Percentiles rank a stretch among this genome's conserved stretches.
phyloP scores from a whole-genome alignment of 805 yeast species.

The Suhomyces prunicola region DNA sequence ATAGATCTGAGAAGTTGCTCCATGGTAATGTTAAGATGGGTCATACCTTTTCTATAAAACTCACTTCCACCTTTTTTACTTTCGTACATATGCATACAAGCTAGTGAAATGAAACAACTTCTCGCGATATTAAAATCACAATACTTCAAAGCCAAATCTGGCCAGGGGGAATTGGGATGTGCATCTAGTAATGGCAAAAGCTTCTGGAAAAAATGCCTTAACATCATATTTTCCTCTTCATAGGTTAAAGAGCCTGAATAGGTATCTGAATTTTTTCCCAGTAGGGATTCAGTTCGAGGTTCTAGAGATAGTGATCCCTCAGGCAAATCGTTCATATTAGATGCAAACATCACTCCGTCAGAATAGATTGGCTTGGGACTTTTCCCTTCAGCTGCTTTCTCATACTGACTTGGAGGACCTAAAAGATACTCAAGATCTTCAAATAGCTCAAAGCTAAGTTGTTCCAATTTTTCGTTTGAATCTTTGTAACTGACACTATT shows the following conservation, averaged over 20 bases:
- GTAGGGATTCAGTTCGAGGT: neutral
- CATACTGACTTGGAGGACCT: conserved; percentile 6
- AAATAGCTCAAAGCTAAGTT: conserved; percentile 22
- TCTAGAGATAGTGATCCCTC: neutral
- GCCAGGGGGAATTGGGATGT: conserved; percentile 62
- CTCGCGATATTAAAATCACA: conserved; percentile 58
- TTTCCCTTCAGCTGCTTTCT: neutral
- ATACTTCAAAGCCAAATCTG: conserved; percentile 53
- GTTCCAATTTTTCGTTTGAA: conserved; percentile 19
- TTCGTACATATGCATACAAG: conserved; percentile 58
- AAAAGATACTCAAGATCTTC: conserved; percentile 24
- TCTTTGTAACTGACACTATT: conserved; percentile 3
- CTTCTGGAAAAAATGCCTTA: conserved; percentile 54
- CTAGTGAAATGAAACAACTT: conserved; percentile 54
- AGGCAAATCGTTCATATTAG: neutral
- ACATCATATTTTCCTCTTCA: conserved; percentile 51
- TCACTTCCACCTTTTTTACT: conserved; percentile 48
- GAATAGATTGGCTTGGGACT: neutral
- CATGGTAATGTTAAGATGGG: conserved; percentile 56
- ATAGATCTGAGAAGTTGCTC: conserved; percentile 49
- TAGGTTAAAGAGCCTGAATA: conserved; percentile 23
- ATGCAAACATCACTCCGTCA: neutral
- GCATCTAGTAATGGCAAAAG: conserved; percentile 54
- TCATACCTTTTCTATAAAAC: conserved; percentile 50
- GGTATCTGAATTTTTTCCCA: neutral